phyloP scores from a whole-genome alignment of 306 rosid species.

The Trifolium dubium region DNA sequence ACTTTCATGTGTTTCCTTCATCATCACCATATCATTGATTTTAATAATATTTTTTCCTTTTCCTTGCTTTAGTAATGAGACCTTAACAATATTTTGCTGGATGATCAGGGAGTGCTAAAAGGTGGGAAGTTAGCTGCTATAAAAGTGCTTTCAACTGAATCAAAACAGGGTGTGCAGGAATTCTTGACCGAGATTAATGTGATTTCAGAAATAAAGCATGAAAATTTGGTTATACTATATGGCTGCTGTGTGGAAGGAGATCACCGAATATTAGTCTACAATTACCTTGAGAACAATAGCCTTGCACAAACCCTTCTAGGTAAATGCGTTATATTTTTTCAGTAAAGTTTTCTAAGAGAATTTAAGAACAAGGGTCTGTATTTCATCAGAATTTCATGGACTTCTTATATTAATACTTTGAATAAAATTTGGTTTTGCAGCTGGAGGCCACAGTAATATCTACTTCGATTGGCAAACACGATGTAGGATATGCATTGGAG shows the following conservation, averaged over 20 bases:
- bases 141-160: constrained; percentile 92
- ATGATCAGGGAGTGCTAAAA: constrained; percentile 76
- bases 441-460: constrained; percentile 58
- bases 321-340: constrained; percentile 43
- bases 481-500: constrained; percentile 64
- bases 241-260: constrained; percentile 90
- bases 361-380: neutral
- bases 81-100: constrained; percentile 31
- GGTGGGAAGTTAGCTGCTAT: constrained; percentile 88
- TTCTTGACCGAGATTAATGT: constrained; percentile 93
- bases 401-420: constrained; percentile 9
- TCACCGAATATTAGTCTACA: constrained; percentile 87
- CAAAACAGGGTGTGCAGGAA: constrained; percentile 85
- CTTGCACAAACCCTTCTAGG: constrained; percentile 85
- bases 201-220: constrained; percentile 84
- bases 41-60: constrained; percentile 9
- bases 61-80: constrained; percentile 30
- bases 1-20: constrained; percentile 31
- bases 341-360: constrained; percentile 6
- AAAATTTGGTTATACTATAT: constrained; percentile 80
- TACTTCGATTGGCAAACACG: constrained; percentile 74
- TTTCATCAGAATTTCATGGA: constrained; percentile 1
- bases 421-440: constrained; percentile 51
- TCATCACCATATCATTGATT: constrained; percentile 27
- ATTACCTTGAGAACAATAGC: constrained; percentile 92